Conservation (phyloP, 78 protist genomes). For the Dictyostelium purpureum region DNA sequence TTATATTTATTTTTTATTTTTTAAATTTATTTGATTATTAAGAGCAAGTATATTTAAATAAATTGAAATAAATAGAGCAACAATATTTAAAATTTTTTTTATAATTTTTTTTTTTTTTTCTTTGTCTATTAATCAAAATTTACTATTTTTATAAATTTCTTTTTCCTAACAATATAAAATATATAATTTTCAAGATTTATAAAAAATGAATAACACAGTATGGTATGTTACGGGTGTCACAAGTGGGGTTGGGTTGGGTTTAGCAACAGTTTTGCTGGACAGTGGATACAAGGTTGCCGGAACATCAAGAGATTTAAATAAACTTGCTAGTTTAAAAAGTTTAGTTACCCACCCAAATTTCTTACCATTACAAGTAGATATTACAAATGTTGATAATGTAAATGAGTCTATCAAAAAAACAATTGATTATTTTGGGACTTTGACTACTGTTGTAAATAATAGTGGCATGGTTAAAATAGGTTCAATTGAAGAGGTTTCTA, state of each 20-base stretch:
- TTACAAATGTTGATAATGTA: not conserved
- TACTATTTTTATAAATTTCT: too few species aligned
- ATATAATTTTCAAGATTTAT: too few species aligned
- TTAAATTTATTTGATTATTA: not conserved
- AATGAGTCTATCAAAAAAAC: not conserved
- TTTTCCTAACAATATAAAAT: too few species aligned
- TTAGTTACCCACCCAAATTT: too few species aligned
- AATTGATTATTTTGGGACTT: not conserved
- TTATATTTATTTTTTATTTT: too few species aligned
- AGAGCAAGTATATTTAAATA: too few species aligned
- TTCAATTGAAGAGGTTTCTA: not conserved
- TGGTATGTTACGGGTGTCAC: conserved; percentile 13
- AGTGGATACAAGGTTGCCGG: not conserved
- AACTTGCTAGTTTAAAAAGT: too few species aligned
- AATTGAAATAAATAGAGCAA: not conserved
- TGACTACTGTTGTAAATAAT: conserved; percentile 11
- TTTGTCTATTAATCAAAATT: too few species aligned
- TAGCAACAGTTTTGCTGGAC: not conserved
- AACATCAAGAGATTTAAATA: not conserved
- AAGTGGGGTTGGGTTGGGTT: not conserved
- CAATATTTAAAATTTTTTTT: not conserved
- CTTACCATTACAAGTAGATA: not conserved
- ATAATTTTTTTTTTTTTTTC: too few species aligned
- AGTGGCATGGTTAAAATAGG: not conserved
- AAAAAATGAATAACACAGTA: too few species aligned